phyloP scores from a whole-genome alignment of 768 basidiomycete genomes.

The Leucosporidium creatinivorum region DNA sequence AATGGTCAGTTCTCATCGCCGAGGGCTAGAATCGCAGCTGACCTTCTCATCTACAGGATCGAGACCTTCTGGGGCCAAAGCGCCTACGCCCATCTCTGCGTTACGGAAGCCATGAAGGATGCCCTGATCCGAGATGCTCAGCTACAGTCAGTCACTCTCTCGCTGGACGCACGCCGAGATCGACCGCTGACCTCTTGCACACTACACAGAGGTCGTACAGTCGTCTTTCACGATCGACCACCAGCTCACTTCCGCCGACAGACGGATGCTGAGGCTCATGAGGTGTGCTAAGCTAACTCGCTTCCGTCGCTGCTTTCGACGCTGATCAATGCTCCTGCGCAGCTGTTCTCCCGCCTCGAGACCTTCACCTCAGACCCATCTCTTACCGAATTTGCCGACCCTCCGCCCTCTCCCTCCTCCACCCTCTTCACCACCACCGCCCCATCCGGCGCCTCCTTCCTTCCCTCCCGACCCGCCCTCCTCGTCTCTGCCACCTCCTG shows the following conservation, averaged over 20 bases:
- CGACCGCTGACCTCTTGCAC: neutral
- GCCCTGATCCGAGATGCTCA: slow-evolving; percentile 64
- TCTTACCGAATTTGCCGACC: slow-evolving; percentile 53
- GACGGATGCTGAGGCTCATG: slow-evolving; percentile 64
- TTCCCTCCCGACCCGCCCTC: slow-evolving; percentile 59
- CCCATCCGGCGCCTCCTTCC: slow-evolving; percentile 12
- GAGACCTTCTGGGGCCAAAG: slow-evolving; percentile 68
- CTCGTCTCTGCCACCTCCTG: slow-evolving; percentile 89
- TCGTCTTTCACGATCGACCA: slow-evolving; percentile 81
- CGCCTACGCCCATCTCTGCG: slow-evolving; percentile 87
- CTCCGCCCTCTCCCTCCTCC: slow-evolving; percentile 55
- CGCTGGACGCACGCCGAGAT: neutral
- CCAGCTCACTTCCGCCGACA: slow-evolving; percentile 72
- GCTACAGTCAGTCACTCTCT: slow-evolving; percentile 54
- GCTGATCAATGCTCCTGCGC: neutral
- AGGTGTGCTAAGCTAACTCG: slow-evolving; percentile 48
- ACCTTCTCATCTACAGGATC: slow-evolving; percentile 52
- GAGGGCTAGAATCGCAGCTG: slow-evolving; percentile 1
- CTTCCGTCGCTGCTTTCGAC: neutral
- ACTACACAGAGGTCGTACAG: slow-evolving; percentile 58
- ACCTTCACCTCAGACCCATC: slow-evolving; percentile 36
- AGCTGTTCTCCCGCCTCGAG: slow-evolving; percentile 42
- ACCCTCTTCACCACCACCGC: slow-evolving; percentile 47
- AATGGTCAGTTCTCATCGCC: slow-evolving; percentile 50
- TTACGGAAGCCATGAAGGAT: slow-evolving; percentile 78